phyloP scores from a whole-genome alignment of 768 basidiomycete genomes.

The Kwoniella sp. region DNA sequence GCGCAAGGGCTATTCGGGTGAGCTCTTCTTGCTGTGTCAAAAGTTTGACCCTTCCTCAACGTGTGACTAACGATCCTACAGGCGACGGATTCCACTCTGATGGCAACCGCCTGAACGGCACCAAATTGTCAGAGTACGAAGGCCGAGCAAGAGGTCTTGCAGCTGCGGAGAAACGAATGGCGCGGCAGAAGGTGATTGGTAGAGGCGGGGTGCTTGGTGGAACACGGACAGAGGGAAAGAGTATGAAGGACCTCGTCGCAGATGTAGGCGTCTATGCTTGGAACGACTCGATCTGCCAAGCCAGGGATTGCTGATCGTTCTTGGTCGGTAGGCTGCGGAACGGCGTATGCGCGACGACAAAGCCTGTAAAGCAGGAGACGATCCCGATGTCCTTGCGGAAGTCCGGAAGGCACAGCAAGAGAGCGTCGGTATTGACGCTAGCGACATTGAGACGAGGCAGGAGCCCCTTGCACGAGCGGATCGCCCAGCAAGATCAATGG shows the following conservation, averaged over 20 bases:
- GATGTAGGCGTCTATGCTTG: slow-evolving; percentile 53
- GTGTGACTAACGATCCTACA: background rate
- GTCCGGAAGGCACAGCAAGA: slow-evolving; percentile 66
- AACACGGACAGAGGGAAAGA: slow-evolving; percentile 51
- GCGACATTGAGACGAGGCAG: slow-evolving; percentile 16
- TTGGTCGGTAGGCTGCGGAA: slow-evolving; percentile 74
- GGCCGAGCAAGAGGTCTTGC: slow-evolving; percentile 67
- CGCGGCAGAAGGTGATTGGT: slow-evolving; percentile 54
- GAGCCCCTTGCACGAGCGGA: too few relatives aligned
- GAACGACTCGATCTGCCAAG: background rate
- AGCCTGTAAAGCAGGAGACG: slow-evolving; percentile 55
- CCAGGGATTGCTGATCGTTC: background rate
- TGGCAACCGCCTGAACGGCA: slow-evolving; percentile 65
- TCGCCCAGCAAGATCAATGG: background rate
- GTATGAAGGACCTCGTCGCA: slow-evolving; percentile 69
- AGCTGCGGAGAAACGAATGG: slow-evolving; percentile 71
- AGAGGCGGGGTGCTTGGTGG: slow-evolving; percentile 63
- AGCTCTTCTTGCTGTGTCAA: slow-evolving; percentile 1
- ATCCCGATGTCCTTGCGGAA: slow-evolving; percentile 42
- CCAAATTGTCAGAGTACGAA: slow-evolving; percentile 64
- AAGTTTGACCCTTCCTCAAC: background rate
- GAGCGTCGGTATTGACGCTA: slow-evolving; percentile 60
- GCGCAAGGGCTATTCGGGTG: slow-evolving; percentile 70
- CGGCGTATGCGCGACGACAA: slow-evolving; percentile 69
- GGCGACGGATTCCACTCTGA: slow-evolving; percentile 80